Evolutionary conservation across 805 yeast genomes (phyloP).

Genomic region (Candida michaelii): DNA sequence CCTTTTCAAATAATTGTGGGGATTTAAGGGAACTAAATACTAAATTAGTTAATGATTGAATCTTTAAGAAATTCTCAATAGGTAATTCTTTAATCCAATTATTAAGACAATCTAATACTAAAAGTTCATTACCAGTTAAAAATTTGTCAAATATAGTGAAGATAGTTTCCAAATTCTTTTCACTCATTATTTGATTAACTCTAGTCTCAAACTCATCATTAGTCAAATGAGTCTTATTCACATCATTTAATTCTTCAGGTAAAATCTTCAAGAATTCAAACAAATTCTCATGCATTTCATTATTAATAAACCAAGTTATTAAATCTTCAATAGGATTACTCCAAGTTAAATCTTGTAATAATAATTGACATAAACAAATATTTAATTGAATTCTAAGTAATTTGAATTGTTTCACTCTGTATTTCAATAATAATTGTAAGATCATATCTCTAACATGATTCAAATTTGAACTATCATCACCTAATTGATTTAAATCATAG

Average conservation of each 20-base stretch:
- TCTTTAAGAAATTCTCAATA: slow-evolving; percentile 62
- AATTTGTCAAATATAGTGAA: slow-evolving; percentile 59
- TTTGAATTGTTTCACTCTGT: slow-evolving; percentile 37
- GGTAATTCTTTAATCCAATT: slow-evolving; percentile 92
- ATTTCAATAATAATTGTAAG: slow-evolving; percentile 53
- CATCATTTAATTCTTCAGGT: slow-evolving; percentile 87
- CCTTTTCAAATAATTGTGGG: slow-evolving; percentile 74
- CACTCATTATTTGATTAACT: slow-evolving; percentile 54
- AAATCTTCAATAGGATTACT: slow-evolving; percentile 53
- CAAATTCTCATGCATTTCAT: slow-evolving; percentile 32
- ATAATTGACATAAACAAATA: slow-evolving; percentile 76
- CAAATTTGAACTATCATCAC: slow-evolving; percentile 53
- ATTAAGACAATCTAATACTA: slow-evolving; percentile 70
- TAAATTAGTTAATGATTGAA: slow-evolving; percentile 63
- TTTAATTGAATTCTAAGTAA: slow-evolving; percentile 81
- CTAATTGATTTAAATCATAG: slow-evolving; percentile 80
- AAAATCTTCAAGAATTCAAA: slow-evolving; percentile 81
- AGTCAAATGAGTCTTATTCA: slow-evolving; percentile 71
- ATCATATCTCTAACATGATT: slow-evolving; percentile 66
- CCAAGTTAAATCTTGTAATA: slow-evolving; percentile 80
- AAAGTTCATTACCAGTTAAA: slow-evolving; percentile 29
- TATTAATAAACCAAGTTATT: slow-evolving; percentile 23
- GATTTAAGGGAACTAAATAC: slow-evolving; percentile 61
- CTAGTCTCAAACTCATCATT: slow-evolving; percentile 76
- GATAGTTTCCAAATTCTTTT: slow-evolving; percentile 63